Evolutionary conservation across 345 rosid species (phyloP).

Genomic region (Euphorbia peplus): DNA sequence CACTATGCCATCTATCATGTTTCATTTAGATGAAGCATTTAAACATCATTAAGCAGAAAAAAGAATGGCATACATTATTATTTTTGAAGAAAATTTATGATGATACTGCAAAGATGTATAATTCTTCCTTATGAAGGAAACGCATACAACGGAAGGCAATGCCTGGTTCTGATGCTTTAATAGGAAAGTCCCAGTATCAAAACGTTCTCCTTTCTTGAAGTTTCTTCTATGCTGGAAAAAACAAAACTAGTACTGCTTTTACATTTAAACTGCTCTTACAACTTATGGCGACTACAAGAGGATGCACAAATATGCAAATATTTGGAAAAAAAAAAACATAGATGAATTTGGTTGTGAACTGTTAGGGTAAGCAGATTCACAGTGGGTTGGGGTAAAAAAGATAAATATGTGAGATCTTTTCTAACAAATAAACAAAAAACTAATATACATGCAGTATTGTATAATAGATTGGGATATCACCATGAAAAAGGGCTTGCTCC

Average conservation of each 20-base stretch:
- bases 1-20: neutral
- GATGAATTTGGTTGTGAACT: slow-evolving; percentile 3
- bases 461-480: slow-evolving; percentile 40
- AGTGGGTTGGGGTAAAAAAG: neutral
- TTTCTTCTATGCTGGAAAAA: slow-evolving; percentile 5
- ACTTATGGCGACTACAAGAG: neutral
- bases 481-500: slow-evolving; percentile 98
- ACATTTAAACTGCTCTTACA: slow-evolving; percentile 5
- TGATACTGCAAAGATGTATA: neutral
- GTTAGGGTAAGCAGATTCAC: neutral
- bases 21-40: neutral
- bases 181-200: neutral
- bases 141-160: neutral
- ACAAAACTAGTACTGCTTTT: neutral
- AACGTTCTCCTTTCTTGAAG: neutral
- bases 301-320: slow-evolving; percentile 1
- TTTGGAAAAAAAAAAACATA: neutral
- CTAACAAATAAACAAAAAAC: slow-evolving; percentile 24
- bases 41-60: neutral
- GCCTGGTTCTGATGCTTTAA: neutral
- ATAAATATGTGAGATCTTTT: slow-evolving; percentile 13
- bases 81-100: neutral
- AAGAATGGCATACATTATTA: neutral
- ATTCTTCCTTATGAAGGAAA: neutral
- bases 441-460: slow-evolving; percentile 33